phyloP scores from a whole-genome alignment of 225 moss, liverwort and hornwort species.

The Climacium dendroides region DNA sequence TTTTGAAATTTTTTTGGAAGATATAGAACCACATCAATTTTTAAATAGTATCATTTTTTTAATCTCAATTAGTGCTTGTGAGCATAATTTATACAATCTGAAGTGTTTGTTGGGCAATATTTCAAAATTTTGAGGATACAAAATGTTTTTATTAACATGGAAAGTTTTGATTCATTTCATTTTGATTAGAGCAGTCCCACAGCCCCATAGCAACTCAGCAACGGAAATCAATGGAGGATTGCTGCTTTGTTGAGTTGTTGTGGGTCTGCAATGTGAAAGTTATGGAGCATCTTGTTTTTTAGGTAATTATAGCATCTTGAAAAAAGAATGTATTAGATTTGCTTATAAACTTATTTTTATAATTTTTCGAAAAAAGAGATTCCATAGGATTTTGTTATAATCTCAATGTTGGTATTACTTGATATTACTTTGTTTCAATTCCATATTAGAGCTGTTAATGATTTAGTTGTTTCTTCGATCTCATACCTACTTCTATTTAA shows the following conservation, averaged over 20 bases:
- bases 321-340: fast-evolving
- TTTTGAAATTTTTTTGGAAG: not conserved
- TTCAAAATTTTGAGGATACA: not conserved
- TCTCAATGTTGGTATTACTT: too few species aligned
- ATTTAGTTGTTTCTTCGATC: not conserved
- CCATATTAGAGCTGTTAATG: not conserved
- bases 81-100: not conserved
- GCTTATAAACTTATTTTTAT: fast-evolving
- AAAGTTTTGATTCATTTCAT: not conserved
- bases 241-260: too few species aligned
- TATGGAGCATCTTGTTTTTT: too few species aligned
- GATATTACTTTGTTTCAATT: fast-evolving
- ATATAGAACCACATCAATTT: not conserved
- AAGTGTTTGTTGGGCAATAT: fast-evolving
- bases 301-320: not conserved
- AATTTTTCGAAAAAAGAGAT: not conserved
- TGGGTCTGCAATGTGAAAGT: too few species aligned
- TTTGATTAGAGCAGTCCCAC: too few species aligned
- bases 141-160: fast-evolving
- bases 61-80: not conserved
- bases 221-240: too few species aligned
- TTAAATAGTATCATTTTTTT: not conserved
- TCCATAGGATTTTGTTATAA: not conserved
- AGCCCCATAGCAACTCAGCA: too few species aligned
- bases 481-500: fast-evolving